phyloP scores from a whole-genome alignment of 2,329 filamentous ascomycete genomes.

The Huntiella moniliformis region DNA sequence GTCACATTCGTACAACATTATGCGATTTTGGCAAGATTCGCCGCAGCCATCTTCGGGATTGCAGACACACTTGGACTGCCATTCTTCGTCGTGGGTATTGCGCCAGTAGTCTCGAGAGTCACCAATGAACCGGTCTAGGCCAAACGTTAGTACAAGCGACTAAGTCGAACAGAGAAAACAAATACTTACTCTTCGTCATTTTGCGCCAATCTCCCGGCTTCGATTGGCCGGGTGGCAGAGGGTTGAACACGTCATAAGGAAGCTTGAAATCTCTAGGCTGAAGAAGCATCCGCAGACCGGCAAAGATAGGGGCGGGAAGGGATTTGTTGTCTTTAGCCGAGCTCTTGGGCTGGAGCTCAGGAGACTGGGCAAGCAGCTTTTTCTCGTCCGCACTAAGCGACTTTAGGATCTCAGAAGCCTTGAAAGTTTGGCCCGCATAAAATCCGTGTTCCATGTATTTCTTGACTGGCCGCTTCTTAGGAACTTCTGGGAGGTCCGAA shows the following conservation, averaged over 20 bases:
- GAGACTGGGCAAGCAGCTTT: constrained; percentile 24
- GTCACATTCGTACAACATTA: constrained; percentile 96
- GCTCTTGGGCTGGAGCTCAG: constrained; percentile 11
- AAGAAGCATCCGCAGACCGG: constrained; percentile 51
- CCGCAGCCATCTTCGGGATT: constrained; percentile 61
- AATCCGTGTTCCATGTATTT: constrained; percentile 67
- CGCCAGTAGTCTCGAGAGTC: constrained; percentile 68
- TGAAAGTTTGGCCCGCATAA: constrained; percentile 61
- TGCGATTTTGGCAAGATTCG: constrained; percentile 80
- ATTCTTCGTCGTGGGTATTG: constrained; percentile 50
- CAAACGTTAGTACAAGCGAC: constrained; percentile 15
- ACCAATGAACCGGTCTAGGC: constrained; percentile 69
- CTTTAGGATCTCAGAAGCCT: constrained; percentile 24
- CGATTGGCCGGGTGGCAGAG: constrained; percentile 65
- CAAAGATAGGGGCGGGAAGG: constrained; percentile 63
- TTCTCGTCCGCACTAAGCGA: constrained; percentile 32
- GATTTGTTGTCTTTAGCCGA: constrained; percentile 32
- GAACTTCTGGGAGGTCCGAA: constrained; percentile 19
- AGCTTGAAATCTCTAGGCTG: constrained; percentile 68
- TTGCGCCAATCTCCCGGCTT: constrained; percentile 89
- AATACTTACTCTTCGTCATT: constrained; percentile 63
- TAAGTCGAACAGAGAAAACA: not conserved
- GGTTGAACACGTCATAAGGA: constrained; percentile 78
- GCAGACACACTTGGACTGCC: constrained; percentile 62
- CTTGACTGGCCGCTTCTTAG: constrained; percentile 37